Evolutionary conservation across 164 flowering plant genomes (phyloP), one percentile per base, ranked within the genome.

Genomic region (Hamamelis virginiana): DNA sequence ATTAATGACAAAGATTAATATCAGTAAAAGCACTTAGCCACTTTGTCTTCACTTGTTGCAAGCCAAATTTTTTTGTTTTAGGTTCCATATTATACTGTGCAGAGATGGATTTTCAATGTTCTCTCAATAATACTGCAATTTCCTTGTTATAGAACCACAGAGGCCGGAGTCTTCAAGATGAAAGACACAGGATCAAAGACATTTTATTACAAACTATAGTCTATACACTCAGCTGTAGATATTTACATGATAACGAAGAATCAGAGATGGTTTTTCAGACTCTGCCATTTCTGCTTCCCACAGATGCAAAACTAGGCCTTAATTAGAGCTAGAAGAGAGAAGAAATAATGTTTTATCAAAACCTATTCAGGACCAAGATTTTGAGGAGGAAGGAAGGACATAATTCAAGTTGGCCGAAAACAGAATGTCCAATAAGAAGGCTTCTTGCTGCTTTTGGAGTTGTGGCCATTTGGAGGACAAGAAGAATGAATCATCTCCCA

Each of bases 401-500:
- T 2, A 14, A 4, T 15, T 69, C 70, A 74, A 62, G 72, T 65
- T 65, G 72, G 75, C 60, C 62, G 74, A 38, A 74, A 76, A 68
- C 77, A 79, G 69, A 77, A 71, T 64, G 59, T 75, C 75, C 78
- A 67, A 47, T 45, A 59, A 16, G 59, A 28, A 66, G 62, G 19
- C 13, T 64, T 62, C 47, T 63, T 71, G 1, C 68, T 63, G 1
- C 60, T 68, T 46, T 5, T 57, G 28, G 1, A 62, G 41, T 22
- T 66, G 50, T 59, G 15, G 16, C 11, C 25, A 47, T 55, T 51
- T 23, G 44, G 60, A 52, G 76, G 68, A 65, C 44, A 41, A 48
- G 82, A 71, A 62, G 84, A 73, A 47, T 83, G 85, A 70, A 85
- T 53, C 77, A 83, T 81, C 62, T 81, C 74, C 89, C 85, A 85